Base-by-base conservation (phyloP, 2,329 filamentous ascomycete species). In the Scedosporium aurantiacum region DNA sequence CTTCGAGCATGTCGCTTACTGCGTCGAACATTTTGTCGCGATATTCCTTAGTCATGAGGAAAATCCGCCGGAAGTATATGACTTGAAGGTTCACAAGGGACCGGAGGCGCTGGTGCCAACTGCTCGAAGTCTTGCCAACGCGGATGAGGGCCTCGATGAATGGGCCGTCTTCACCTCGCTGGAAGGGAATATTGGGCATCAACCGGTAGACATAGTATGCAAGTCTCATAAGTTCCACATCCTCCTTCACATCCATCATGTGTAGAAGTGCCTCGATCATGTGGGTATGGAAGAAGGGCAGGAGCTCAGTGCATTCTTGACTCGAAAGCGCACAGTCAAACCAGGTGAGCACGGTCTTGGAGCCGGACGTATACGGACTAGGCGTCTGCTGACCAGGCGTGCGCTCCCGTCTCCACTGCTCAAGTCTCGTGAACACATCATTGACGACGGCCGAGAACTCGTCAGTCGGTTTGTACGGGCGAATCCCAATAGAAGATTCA, bases 191-290 rank as follows among this genome's bases (percentile, higher is more conserved):
- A 72, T 99, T 99, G 14, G 94, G 91, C 16, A 99, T 78, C 70
- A 99, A 93, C 5, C 93, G 88, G 78, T 97, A 99, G 50, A 99
- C 94, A 70, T 96, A 91, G 71, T 97, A 99, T 0, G 94, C 93
- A 7, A 97, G 82, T 8, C 89, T 88, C 79, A 97, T 95, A 2
- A 99, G 82, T 73, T 99, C 95, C 0, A 91, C 91, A 68, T 99
- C 94, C 73, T 99, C 94, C 73, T 97, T 97, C 72, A 99, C 91
- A 70, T 99, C 94, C 93, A 99, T 99, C 94, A 99, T 99, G 78
- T 99, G 92, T 60, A 99, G 78, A 14, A 99, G 83, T 71, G 97
- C 90, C 68, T 94, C 90, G 72, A 96, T 94, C 70, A 97, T 93
- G 0, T 88, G 81, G 41, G 89, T 82, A 0, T 91, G 89, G 78